Base-by-base conservation (phyloP, 176 grass and related monocot genomes). In the Rhynchospora pubera region DNA sequence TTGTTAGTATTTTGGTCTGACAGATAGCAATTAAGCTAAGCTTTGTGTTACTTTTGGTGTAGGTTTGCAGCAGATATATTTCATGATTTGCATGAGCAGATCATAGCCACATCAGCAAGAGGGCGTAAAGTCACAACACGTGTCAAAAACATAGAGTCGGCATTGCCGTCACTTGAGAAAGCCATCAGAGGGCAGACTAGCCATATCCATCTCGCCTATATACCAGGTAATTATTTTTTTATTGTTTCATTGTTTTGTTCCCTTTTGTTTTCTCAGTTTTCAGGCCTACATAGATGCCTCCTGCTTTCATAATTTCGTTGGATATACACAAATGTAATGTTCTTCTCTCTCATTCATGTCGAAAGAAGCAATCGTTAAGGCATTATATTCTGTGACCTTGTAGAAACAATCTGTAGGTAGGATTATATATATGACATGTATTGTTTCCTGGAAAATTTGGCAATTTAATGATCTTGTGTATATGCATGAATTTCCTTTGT, bases 51-150 rank as follows among this genome's bases (percentile, higher is more conserved):
- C 18, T 19, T 65, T 28, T 65, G 21, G 34, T 30, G 46, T 82
- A 99, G 97, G 87, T 99, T 99, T 90, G 97, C 97, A 0, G 93
- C 97, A 57, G 97, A 99, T 87, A 85, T 99, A 88, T 99, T 99
- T 76, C 93, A 99, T 51, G 97, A 93, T 51, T 85, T 99, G 47
- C 93, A 96, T 53, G 97, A 99, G 83, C 92, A 99, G 88, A 82
- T 93, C 60, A 91, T 91, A 87, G 79, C 84, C 48, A 93, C 91
- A 78, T 84, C 97, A 81, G 71, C 91, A 39, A 91, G 97, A 78
- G 87, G 97, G 21, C 87, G 87, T 83, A 91, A 89, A 89, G 89
- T 99, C 77, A 79, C 91, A 65, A 93, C 79, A 72, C 91, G 97
- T 84, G 93, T 99, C 30, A 89, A 88, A 43, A 99, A 99, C 87